These are phyloP conservation scores for Petasospora fabianii DNA, from an alignment of 1,139 yeast genomes.

Conservation along the genomic window DNA sequence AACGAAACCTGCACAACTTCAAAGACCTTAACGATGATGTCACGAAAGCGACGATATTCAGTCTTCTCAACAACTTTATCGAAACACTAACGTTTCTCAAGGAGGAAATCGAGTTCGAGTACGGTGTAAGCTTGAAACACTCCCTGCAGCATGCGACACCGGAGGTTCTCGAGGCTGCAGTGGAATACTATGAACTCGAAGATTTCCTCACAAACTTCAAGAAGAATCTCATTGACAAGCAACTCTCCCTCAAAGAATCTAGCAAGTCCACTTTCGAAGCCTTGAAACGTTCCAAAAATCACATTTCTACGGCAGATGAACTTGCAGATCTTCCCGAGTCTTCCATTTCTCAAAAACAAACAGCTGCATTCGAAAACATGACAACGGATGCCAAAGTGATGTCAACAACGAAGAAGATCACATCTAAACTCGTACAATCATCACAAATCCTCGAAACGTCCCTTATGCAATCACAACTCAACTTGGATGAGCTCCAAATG, in stretches of 20 bases:
- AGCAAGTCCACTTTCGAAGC: constrained; percentile 7
- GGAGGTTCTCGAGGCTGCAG: constrained; percentile 1
- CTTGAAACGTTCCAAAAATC: constrained; percentile 8
- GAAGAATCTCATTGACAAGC: constrained; percentile 16
- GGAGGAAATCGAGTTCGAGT: constrained; percentile 19
- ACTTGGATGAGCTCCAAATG: constrained; percentile 53
- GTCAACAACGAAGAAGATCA: constrained; percentile 33
- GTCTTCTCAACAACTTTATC: constrained; percentile 16
- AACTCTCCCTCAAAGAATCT: constrained; percentile 11
- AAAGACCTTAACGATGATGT: constrained; percentile 15
- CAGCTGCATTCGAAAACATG: constrained; percentile 1
- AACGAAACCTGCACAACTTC: constrained; percentile 11
- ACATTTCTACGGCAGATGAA: constrained; percentile 6
- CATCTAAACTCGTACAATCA: constrained; percentile 33
- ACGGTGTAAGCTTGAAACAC: constrained; percentile 12
- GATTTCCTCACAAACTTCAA: constrained; percentile 19
- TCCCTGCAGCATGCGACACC: background rate
- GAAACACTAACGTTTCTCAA: constrained; percentile 14
- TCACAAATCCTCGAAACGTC: constrained; percentile 47
- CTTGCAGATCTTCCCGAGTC: constrained; percentile 3
- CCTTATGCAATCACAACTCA: constrained; percentile 55
- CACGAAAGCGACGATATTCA: constrained; percentile 15
- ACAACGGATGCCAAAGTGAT: constrained; percentile 32
- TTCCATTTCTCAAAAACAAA: too few species aligned
- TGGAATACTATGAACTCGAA: constrained; percentile 9